Base-by-base conservation (phyloP, 2,329 filamentous ascomycete species). In the Cytospora mali region DNA sequence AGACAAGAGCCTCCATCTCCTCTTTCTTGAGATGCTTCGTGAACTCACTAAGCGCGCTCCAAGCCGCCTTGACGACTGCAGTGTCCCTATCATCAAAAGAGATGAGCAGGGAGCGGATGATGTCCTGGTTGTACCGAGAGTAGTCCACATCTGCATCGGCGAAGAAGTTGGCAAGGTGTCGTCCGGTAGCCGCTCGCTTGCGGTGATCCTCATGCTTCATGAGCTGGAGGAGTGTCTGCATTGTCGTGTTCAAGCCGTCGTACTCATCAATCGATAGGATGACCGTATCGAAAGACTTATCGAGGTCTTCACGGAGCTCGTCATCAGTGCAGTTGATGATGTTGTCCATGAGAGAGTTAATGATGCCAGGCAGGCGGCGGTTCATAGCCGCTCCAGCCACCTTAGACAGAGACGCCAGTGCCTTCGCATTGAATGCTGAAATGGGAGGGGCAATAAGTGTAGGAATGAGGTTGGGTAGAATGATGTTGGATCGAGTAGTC, bases 271-370 rank as follows among this genome's bases (percentile, higher is more conserved):
- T 93, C 23, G 93, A 97, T 56, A 94, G 80, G 64, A 99, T 83
- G 6, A 99, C 92, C 0, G 91, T 91, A 73, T 97, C 92, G 70
- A 99, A 95, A 0, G 95, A 90, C 55, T 80, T 79, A 68, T 91
- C 86, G 13, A 99, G 83, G 66, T 98, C 93, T 49, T 76, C 76
- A 28, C 82, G 85, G 39, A 96, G 86, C 9, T 79, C 77, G n/a
- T 91, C 89, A 62, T 97, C 91, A 67, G 88, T 87, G 73, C 85
- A 87, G 61, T 84, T 83, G 64, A 98, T 87, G 56, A 97, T 91
- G 68, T 93, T 96, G 74, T 98, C 93, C 88, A 98, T 92, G 52
- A 99, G 84, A 2, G 92, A 89, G 74, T 96, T 97, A 76, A 99
- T 85, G 66, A 99, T 97, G 66, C 86, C 90, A 18, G 94, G 92